phyloP scores from a whole-genome alignment of 2,329 filamentous ascomycete species.

The Nannizziopsis arthrosporioides region DNA sequence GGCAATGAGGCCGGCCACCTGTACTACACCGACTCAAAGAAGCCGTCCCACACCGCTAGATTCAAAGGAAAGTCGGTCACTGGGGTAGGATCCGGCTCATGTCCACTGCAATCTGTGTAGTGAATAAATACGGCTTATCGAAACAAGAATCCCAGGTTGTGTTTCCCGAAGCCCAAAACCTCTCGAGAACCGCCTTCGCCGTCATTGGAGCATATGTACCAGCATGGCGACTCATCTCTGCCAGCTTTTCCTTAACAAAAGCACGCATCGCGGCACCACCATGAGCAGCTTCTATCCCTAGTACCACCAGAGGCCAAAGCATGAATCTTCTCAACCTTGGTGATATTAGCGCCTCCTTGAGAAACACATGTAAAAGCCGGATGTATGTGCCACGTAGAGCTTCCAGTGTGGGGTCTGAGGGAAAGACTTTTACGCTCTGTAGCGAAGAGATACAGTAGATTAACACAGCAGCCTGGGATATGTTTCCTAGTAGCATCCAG shows the following conservation, averaged over 20 bases:
- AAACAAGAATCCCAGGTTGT: constrained; percentile 32
- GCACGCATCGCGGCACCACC: constrained; percentile 15
- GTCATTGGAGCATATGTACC: constrained; percentile 24
- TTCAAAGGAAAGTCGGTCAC: too few relatives aligned
- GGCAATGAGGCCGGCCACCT: too few relatives aligned
- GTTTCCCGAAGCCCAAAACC: constrained; percentile 26
- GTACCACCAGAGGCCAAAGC: constrained; percentile 30
- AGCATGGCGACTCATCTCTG: constrained; percentile 19
- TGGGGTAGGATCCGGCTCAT: not conserved
- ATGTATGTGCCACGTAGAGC: constrained; percentile 10
- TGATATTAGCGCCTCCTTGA: constrained; percentile 16
- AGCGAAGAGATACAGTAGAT: constrained; percentile 32
- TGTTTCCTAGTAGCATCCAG: constrained; percentile 22
- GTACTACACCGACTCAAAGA: too few relatives aligned
- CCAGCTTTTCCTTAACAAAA: constrained; percentile 22
- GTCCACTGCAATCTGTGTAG: constrained; percentile 8
- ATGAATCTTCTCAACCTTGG: constrained; percentile 19
- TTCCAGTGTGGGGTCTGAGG: constrained; percentile 13
- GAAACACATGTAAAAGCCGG: constrained; percentile 14
- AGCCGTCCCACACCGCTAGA: too few relatives aligned
- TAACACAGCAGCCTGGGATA: constrained; percentile 25
- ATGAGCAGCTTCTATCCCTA: constrained; percentile 25
- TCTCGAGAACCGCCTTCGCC: constrained; percentile 24
- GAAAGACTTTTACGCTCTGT: constrained; percentile 25
- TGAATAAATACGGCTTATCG: constrained; percentile 25